These are phyloP conservation scores for Xylaria polymorpha DNA, from an alignment of 2,329 filamentous ascomycete genomes.

Conservation along the genomic window DNA sequence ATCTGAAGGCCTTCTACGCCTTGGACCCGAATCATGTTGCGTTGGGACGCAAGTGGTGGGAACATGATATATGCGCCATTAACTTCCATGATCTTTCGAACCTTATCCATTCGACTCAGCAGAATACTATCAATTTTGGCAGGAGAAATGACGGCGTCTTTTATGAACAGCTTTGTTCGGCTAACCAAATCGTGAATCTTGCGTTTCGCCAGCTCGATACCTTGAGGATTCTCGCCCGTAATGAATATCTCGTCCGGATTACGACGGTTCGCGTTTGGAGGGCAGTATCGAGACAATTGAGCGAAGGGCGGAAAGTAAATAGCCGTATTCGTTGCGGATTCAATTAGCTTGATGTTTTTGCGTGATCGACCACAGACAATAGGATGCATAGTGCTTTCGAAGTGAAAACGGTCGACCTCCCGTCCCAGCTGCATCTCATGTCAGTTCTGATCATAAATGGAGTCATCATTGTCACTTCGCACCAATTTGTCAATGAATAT, in stretches of 20 bases:
- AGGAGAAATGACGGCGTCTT: conserved; percentile 89
- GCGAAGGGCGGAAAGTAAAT: conserved; percentile 99
- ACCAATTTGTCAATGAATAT: conserved; percentile 98
- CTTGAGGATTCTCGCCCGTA: conserved; percentile 86
- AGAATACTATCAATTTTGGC: conserved; percentile 96
- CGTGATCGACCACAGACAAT: conserved; percentile 92
- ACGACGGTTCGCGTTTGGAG: conserved; percentile 81
- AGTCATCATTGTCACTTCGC: conserved; percentile 50
- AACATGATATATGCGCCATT: conserved; percentile 97
- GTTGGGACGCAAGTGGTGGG: conserved; percentile 85
- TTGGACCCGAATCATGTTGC: conserved; percentile 87
- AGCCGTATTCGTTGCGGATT: conserved; percentile 93
- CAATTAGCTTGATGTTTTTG: conserved; percentile 98
- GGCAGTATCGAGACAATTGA: conserved; percentile 88
- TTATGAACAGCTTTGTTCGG: conserved; percentile 85
- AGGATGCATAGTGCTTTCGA: conserved; percentile 76
- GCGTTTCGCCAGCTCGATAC: conserved; percentile 88
- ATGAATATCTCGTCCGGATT: conserved; percentile 94
- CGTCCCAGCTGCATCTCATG: conserved; percentile 46
- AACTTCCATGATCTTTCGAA: conserved; percentile 96
- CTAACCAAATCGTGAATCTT: conserved; percentile 88
- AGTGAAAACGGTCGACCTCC: conserved; percentile 48
- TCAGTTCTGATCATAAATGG: conserved; percentile 37
- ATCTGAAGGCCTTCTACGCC: conserved; percentile 93
- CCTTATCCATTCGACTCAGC: conserved; percentile 91